Conservation (phyloP, 495 filamentous ascomycete species). For the Podospora tetraspora region DNA sequence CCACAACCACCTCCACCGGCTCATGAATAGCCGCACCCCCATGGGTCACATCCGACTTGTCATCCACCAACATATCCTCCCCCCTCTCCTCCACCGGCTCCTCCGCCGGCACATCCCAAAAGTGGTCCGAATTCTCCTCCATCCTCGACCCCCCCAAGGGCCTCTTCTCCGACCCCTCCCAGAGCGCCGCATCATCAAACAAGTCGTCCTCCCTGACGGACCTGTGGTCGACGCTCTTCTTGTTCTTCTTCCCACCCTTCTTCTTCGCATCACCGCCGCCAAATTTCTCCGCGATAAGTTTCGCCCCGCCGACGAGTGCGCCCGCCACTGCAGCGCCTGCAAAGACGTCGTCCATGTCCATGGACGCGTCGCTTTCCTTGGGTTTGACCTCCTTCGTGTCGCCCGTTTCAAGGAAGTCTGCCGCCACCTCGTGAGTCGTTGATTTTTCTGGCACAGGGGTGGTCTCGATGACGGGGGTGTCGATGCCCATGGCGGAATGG, state of each 20-base stretch:
- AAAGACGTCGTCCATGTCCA: constrained; percentile 4
- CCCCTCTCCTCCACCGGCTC: constrained; percentile 6
- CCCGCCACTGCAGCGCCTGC: constrained; percentile 19
- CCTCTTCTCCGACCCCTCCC: constrained; percentile 50
- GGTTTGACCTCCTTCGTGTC: constrained; percentile 6
- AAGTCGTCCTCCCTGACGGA: constrained; percentile 36
- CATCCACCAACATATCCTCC: background rate
- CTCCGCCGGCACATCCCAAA: constrained; percentile 16
- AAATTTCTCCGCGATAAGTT: constrained; percentile 25
- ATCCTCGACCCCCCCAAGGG: constrained; percentile 21
- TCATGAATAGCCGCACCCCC: background rate
- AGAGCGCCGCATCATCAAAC: constrained; percentile 44
- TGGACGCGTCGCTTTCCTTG: constrained; percentile 10
- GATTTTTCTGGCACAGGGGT: background rate
- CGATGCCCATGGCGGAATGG: background rate
- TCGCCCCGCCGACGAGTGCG: constrained; percentile 26
- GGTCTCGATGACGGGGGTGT: background rate
- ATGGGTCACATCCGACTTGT: constrained; percentile 1
- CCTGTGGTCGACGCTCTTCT: constrained; percentile 26
- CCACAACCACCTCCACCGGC: constrained; percentile 1
- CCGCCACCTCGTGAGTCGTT: constrained; percentile 12
- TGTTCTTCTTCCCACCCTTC: constrained; percentile 2
- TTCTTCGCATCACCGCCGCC: constrained; percentile 20
- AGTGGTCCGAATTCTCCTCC: constrained; percentile 14
- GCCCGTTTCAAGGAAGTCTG: constrained; percentile 8